Percentiles rank a stretch among this genome's conserved stretches.
Evolutionary conservation across 805 yeast genomes (phyloP).

Genomic region (Groenewaldozyma salmanticensis): DNA sequence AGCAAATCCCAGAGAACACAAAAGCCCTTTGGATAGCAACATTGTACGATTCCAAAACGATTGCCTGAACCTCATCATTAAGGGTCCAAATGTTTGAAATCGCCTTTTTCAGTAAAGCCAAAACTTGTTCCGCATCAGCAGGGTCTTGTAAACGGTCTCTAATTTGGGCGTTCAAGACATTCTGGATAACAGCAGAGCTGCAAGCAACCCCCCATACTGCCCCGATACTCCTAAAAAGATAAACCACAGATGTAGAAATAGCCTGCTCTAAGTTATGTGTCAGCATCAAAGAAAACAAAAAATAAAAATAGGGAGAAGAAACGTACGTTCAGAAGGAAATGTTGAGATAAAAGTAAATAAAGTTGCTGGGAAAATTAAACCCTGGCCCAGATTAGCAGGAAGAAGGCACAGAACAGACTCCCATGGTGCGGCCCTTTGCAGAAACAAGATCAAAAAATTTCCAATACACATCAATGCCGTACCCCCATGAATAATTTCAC

Average conservation of each 20-base stretch:
- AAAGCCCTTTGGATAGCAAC: slow-evolving; percentile 5
- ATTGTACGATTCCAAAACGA: slow-evolving; percentile 3
- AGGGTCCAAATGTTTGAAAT: slow-evolving; percentile 3
- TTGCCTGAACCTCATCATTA: slow-evolving; percentile 1
- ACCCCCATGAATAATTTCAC: slow-evolving; percentile 4
- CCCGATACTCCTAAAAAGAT: slow-evolving; percentile 9
- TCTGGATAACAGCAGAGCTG: slow-evolving; percentile 9
- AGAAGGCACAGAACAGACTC: slow-evolving; percentile 2
- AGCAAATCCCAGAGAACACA: not conserved
- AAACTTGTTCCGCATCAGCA: slow-evolving; percentile 2
- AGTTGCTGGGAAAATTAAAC: slow-evolving; percentile 8
- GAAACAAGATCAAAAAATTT: slow-evolving; percentile 1
- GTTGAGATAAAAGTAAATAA: slow-evolving; percentile 8
- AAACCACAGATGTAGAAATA: slow-evolving; percentile 6
- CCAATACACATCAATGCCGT: slow-evolving; percentile 5
- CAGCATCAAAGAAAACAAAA: too few relatives aligned
- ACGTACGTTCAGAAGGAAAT: slow-evolving; percentile 6
- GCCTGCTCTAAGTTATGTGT: too few relatives aligned
- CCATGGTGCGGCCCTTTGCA: slow-evolving; percentile 2
- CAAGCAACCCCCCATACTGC: slow-evolving; percentile 10
- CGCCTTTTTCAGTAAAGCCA: slow-evolving; percentile 6
- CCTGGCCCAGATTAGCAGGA: slow-evolving; percentile 10
- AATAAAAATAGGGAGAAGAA: too few relatives aligned
- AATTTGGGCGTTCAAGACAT: slow-evolving; percentile 1
- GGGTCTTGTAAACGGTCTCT: not conserved